phyloP scores from a whole-genome alignment of 1,284 basidiomycete genomes.

The Sparassis latifolia region DNA sequence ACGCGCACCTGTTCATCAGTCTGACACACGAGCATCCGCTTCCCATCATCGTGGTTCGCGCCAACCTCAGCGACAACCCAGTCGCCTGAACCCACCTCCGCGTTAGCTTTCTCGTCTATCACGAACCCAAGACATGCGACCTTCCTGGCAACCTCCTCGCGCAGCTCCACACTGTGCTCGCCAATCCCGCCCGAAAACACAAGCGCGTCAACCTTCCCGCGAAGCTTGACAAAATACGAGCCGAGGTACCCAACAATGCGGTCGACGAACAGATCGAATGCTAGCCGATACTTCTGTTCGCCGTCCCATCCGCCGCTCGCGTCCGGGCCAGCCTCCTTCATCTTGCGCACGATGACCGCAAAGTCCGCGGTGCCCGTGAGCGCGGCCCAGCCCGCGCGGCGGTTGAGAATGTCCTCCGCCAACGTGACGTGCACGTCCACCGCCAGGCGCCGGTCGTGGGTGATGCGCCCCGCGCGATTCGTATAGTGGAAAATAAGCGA shows the following conservation, averaged over 20 bases:
- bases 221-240: slow-evolving; percentile 68
- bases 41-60: slow-evolving; percentile 20
- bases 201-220: slow-evolving; percentile 63
- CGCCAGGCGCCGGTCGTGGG: slow-evolving; percentile 41
- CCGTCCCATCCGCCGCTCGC: slow-evolving; percentile 11
- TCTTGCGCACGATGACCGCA: slow-evolving; percentile 47
- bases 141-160: slow-evolving; percentile 48
- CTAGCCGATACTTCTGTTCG: slow-evolving; percentile 35
- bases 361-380: slow-evolving; percentile 78
- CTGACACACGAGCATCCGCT: slow-evolving; percentile 48
- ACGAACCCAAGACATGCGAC: slow-evolving; percentile 57
- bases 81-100: slow-evolving; percentile 35
- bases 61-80: slow-evolving; percentile 44
- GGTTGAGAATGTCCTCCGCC: slow-evolving; percentile 79
- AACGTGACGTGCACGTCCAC: slow-evolving; percentile 60
- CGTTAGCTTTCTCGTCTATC: slow-evolving; percentile 31
- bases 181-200: slow-evolving; percentile 88
- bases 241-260: slow-evolving; percentile 68
- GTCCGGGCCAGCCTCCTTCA: slow-evolving; percentile 21
- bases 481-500: slow-evolving; percentile 85
- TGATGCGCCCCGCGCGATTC: slow-evolving; percentile 49
- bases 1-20: slow-evolving; percentile 49
- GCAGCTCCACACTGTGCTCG: slow-evolving; percentile 58
- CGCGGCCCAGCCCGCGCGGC: slow-evolving; percentile 65
- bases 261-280: slow-evolving; percentile 74